A percentile compares a stretch with the other conserved stretches of the same genome.
Conservation (phyloP, 179 eudicot species). For the Beta lomatogona region DNA sequence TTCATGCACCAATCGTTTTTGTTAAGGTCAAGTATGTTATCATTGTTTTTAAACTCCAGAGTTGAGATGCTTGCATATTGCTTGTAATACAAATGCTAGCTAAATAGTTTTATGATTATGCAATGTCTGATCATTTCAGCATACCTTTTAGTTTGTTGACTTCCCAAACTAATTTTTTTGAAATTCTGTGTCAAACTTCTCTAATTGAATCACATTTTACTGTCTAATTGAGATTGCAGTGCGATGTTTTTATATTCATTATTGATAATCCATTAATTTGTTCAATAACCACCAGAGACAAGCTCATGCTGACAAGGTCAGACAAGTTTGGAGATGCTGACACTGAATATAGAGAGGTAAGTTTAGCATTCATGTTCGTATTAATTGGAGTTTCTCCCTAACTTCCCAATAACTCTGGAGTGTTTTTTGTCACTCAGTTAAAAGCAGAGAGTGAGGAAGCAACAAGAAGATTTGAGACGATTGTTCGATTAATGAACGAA, state of each 20-base stretch:
- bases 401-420: neutral
- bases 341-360: conserved; percentile 75
- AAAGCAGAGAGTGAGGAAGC: conserved; percentile 87
- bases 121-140: neutral
- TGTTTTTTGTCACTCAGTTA: conserved; percentile 47
- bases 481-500: conserved; percentile 74
- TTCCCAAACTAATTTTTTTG: neutral
- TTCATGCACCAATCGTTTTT: neutral
- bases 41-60: neutral
- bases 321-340: conserved; percentile 82
- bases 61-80: conserved; percentile 1
- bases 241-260: neutral
- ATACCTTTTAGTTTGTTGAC: neutral
- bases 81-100: conserved; percentile 1
- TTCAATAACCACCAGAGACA: conserved; percentile 55
- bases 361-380: neutral
- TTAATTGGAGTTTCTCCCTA: neutral
- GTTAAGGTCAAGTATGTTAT: neutral
- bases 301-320: conserved; percentile 77
- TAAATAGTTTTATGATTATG: neutral
- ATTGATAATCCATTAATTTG: conserved; percentile 1
- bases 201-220: neutral
- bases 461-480: conserved; percentile 69
- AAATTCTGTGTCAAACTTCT: neutral
- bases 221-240: neutral